Base-by-base conservation (phyloP, 306 rosid species). In the Trifolium subterraneum region DNA sequence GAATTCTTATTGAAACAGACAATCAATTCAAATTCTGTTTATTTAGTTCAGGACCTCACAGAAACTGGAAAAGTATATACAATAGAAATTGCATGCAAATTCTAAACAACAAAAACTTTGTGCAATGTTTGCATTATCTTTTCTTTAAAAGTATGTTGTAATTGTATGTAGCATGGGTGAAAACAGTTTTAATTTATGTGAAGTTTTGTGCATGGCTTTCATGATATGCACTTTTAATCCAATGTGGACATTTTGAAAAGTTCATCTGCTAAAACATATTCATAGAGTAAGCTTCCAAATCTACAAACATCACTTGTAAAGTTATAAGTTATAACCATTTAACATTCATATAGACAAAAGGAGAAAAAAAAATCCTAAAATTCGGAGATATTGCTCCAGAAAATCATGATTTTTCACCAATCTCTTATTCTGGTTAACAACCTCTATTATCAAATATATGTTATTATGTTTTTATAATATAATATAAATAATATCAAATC, bases 391-490 rank as follows among this genome's bases (percentile, higher is more conserved):
- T 7, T 52, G 70, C 14, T 8, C 13, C n/a, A 68, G 39, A 68
- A 45, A 68, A 47, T 11, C 27, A 41, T 44, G 63, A 62, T 20
- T 31, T 54, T 47, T 52, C 51, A 12, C 33, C 63, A 47, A 62
- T 60, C 66, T 33, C 18, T 78, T 73, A 31, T 71, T 25, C 14
- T 31, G 63, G 29, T 19, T 41, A 52, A 13, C 6, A 2, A 12
- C 44, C 16, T 44, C 38, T 60, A 39, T 39, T 61, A 23, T 48
- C 59, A 62, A 79, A 44, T 64, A 64, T 36, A 61, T 16, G 61
- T 18, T 19, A 51, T 22, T 63, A 69, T 63, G 39, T 64, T n/a
- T n/a, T n/a, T 79, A 67, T 22, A 70, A 12, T 71, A 29, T 71
- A 56, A 70, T 65, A 59, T 12, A 64, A 55, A 38, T 10, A 61